These are phyloP conservation scores for Aspergillus unguis DNA, from an alignment of 2,329 filamentous ascomycete species.

Conservation along the genomic window DNA sequence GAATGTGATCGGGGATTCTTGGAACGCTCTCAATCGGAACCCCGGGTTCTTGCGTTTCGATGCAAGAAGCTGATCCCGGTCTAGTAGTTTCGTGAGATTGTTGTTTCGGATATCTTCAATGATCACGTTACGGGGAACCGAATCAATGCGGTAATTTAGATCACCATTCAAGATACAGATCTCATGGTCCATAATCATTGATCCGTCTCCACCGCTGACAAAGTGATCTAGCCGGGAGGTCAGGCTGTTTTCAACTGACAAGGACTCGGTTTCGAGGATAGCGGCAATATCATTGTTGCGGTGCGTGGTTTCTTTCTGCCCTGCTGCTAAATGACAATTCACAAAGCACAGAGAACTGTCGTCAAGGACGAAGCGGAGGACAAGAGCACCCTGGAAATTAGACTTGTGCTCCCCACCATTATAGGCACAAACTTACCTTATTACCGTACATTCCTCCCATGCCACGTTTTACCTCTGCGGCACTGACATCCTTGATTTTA, in stretches of 20 bases:
- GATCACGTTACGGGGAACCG: conserved; percentile 90
- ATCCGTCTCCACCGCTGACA: conserved; percentile 87
- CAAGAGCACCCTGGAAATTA: conserved; percentile 65
- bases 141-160: conserved; percentile 96
- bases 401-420: neutral
- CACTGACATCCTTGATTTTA: conserved; percentile 72
- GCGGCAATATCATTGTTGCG: conserved; percentile 89
- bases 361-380: conserved; percentile 88
- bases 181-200: conserved; percentile 93
- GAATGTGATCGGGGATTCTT: conserved; percentile 87
- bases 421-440: conserved; percentile 54
- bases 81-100: conserved; percentile 80
- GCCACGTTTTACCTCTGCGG: conserved; percentile 85
- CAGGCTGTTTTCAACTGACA: conserved; percentile 70
- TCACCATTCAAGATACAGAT: conserved; percentile 96
- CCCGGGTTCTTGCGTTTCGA: conserved; percentile 84
- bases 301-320: conserved; percentile 82
- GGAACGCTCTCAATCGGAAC: conserved; percentile 83
- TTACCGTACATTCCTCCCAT: conserved; percentile 96
- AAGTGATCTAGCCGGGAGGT: conserved; percentile 71
- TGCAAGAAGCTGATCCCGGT: conserved; percentile 88
- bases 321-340: conserved; percentile 95
- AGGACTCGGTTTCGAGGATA: conserved; percentile 74
- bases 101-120: conserved; percentile 77
- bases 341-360: conserved; percentile 94